These are phyloP conservation scores for Niebla homalea DNA, from an alignment of 495 filamentous ascomycete genomes.

Conservation along the genomic window DNA sequence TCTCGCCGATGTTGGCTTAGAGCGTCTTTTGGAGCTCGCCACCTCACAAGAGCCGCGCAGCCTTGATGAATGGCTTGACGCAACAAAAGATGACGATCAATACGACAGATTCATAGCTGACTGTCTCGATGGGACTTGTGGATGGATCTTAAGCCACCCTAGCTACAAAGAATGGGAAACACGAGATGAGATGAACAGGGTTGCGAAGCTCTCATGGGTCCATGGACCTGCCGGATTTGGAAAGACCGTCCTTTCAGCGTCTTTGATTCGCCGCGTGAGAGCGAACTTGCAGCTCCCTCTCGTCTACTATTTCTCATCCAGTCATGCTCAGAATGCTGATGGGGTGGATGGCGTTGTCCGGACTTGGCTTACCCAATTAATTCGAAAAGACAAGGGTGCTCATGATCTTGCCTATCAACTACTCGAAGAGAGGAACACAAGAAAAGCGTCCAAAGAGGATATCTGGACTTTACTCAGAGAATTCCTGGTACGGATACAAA, in stretches of 20 bases:
- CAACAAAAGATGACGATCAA: background rate
- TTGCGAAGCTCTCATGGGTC: slow-evolving; percentile 18
- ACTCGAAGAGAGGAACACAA: slow-evolving; percentile 1
- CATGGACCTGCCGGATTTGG: slow-evolving; percentile 20
- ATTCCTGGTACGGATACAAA: slow-evolving; percentile 9
- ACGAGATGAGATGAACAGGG: background rate
- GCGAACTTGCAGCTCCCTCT: slow-evolving; percentile 4
- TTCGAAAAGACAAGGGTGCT: slow-evolving; percentile 5
- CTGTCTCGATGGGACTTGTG: slow-evolving; percentile 16
- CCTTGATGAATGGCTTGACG: background rate
- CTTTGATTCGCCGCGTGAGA: slow-evolving; percentile 15
- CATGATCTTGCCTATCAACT: slow-evolving; percentile 9
- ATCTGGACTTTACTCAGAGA: slow-evolving; percentile 14
- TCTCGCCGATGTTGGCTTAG: background rate
- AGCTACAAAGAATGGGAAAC: slow-evolving; percentile 13
- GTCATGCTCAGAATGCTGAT: slow-evolving; percentile 11
- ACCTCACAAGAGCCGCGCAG: background rate
- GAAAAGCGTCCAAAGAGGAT: slow-evolving; percentile 8
- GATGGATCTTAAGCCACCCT: slow-evolving; percentile 17
- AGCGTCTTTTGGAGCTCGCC: background rate
- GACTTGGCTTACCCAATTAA: slow-evolving; percentile 20
- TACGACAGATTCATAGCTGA: background rate
- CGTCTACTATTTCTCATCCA: slow-evolving; percentile 19
- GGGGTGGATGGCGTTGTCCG: slow-evolving; percentile 15
- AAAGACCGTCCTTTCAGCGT: slow-evolving; percentile 21